These are phyloP conservation scores for Salix purpurea DNA, from an alignment of 345 rosid species.

Conservation along the genomic window DNA sequence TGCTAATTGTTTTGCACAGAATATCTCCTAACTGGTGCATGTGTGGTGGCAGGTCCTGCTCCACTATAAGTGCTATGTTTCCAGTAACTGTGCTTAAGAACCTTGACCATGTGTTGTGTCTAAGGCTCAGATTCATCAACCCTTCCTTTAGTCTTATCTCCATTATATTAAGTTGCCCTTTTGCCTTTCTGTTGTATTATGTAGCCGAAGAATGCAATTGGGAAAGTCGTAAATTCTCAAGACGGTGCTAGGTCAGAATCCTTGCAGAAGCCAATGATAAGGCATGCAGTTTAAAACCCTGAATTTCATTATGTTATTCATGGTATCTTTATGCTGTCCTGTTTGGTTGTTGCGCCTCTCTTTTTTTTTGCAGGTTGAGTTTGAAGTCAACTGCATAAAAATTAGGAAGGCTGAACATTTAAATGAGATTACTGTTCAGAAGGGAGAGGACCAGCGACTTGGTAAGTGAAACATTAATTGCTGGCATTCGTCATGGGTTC, in stretches of 20 bases:
- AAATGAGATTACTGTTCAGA: background rate
- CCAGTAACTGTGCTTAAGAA: constrained; percentile 52
- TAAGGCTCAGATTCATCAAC: constrained; percentile 25
- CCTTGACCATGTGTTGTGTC: constrained; percentile 28
- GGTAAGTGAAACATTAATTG: constrained; percentile 13
- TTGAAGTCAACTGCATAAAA: constrained; percentile 26
- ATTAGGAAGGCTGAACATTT: background rate
- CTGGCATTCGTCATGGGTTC: constrained; percentile 1
- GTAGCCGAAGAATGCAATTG: constrained; percentile 36
- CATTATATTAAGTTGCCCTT: constrained; percentile 12
- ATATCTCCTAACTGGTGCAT: constrained; percentile 50
- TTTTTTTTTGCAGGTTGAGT: constrained; percentile 32
- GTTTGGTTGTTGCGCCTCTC: constrained; percentile 19
- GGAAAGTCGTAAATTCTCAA: constrained; percentile 37
- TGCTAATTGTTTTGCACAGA: constrained; percentile 17
- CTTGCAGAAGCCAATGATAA: constrained; percentile 50
- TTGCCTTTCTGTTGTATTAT: constrained; percentile 17
- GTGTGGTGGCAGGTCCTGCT: constrained; percentile 73
- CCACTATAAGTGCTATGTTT: constrained; percentile 50
- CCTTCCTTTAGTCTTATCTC: constrained; percentile 8
- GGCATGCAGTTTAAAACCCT: constrained; percentile 53
- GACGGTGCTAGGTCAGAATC: constrained; percentile 70
- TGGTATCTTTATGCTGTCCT: constrained; percentile 35
- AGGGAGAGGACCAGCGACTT: background rate
- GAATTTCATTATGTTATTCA: constrained; percentile 19